phyloP scores from a whole-genome alignment of 192 early-diverging fungal species.

The Mortierella alpina region DNA sequence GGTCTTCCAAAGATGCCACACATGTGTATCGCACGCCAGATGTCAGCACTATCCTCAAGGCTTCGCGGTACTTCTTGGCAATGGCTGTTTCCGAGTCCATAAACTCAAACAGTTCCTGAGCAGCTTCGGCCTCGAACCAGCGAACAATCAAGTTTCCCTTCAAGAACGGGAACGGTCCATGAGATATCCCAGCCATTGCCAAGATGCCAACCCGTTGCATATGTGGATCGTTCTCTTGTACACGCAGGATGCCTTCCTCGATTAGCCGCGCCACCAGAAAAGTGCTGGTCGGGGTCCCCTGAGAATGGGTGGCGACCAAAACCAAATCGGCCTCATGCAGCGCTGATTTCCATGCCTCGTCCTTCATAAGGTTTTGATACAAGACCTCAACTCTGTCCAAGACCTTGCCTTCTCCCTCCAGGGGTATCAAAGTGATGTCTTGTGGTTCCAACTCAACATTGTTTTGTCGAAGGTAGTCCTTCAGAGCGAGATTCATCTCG shows the following conservation, averaged over 20 bases:
- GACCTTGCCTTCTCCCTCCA: conserved; percentile 93
- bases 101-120: conserved; percentile 94
- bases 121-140: conserved; percentile 90
- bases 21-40: conserved; percentile 78
- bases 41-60: conserved; percentile 75
- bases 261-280: conserved; percentile 81
- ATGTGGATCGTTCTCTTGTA: conserved; percentile 55
- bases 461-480: conserved; percentile 64
- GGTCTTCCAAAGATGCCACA: conserved; percentile 93
- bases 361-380: conserved; percentile 72
- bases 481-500: conserved; percentile 82
- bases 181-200: conserved; percentile 93
- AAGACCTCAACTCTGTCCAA: conserved; percentile 83
- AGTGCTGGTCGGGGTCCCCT: conserved; percentile 91
- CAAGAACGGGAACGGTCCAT: conserved; percentile 88
- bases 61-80: conserved; percentile 75
- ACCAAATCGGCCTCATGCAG: conserved; percentile 77
- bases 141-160: conserved; percentile 84
- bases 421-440: conserved; percentile 79
- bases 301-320: conserved; percentile 91
- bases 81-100: conserved; percentile 81
- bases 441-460: conserved; percentile 59
- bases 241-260: conserved; percentile 60
- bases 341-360: conserved; percentile 53
- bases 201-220: conserved; percentile 81